These are phyloP conservation scores for Pythium biforme DNA, from an alignment of 352 stramenopile genomes.

Conservation along the genomic window DNA sequence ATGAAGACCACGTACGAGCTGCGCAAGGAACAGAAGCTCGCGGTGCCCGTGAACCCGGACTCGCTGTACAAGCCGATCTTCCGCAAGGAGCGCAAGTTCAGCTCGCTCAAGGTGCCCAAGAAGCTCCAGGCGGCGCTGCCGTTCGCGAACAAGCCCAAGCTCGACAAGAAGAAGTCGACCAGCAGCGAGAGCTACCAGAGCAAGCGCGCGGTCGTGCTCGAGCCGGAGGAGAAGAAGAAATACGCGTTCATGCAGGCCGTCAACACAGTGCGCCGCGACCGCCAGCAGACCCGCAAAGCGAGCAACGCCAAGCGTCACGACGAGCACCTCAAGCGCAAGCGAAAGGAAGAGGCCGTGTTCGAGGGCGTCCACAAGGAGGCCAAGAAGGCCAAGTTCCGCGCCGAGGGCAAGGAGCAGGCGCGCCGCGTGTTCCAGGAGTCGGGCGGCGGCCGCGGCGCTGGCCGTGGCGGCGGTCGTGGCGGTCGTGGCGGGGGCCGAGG, in stretches of 20 bases:
- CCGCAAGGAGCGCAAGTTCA: constrained; percentile 92
- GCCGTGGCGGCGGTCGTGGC: constrained; percentile 16
- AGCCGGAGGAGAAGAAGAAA: constrained; percentile 96
- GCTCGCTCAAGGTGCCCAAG: constrained; percentile 93
- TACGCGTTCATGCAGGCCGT: constrained; percentile 97
- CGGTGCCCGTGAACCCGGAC: constrained; percentile 96
- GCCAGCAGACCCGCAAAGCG: constrained; percentile 92
- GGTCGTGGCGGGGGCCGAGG: constrained; percentile 13
- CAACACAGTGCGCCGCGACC: constrained; percentile 97
- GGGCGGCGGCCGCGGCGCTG: constrained; percentile 39
- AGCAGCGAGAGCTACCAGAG: constrained; percentile 87
- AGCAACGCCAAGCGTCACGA: constrained; percentile 85
- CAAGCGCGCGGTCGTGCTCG: constrained; percentile 93
- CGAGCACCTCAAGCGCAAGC: constrained; percentile 91
- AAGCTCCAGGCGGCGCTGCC: constrained; percentile 96
- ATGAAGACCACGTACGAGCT: constrained; percentile 97
- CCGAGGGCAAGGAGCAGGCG: constrained; percentile 68
- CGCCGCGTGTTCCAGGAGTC: constrained; percentile 43
- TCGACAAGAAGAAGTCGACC: constrained; percentile 83
- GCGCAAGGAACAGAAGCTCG: constrained; percentile 92
- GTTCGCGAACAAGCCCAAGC: constrained; percentile 97
- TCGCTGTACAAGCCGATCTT: constrained; percentile 99
- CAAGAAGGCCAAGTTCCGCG: constrained; percentile 88
- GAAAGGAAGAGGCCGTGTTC: constrained; percentile 90
- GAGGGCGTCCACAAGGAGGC: constrained; percentile 74